Conservation (phyloP, 169 alveolate genomes). For the Plasmodium chabaudi region DNA sequence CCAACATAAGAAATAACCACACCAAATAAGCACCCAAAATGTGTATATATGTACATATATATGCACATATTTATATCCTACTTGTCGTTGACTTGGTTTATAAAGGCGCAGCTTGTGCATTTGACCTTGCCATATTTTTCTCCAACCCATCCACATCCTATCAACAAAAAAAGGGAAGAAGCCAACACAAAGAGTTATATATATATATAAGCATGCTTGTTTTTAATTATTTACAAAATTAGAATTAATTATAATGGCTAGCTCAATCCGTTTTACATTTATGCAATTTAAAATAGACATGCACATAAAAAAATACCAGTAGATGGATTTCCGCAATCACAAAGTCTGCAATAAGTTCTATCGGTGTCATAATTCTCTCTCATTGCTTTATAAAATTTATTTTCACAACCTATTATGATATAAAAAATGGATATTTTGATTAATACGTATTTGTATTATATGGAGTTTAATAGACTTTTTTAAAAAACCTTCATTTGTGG, state of each 20-base stretch:
- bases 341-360: constrained; percentile 42
- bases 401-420: constrained; percentile 34
- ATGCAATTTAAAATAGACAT: not conserved
- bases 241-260: not conserved
- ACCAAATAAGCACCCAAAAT: not conserved
- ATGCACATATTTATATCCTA: not conserved
- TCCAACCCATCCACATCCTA: constrained; percentile 70
- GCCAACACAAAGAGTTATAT: not conserved
- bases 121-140: constrained; percentile 53
- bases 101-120: constrained; percentile 56
- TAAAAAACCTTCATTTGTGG: constrained; percentile 49
- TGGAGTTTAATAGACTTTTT: too few species aligned
- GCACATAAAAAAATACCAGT: constrained; percentile 6
- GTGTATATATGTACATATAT: not conserved
- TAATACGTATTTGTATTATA: not conserved
- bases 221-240: not conserved
- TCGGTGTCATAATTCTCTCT: constrained; percentile 47
- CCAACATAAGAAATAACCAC: not conserved
- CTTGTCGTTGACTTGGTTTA: constrained; percentile 59
- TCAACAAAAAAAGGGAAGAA: not conserved
- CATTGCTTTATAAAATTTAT: constrained; percentile 34
- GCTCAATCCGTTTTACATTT: not conserved
- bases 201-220: not conserved
- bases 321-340: constrained; percentile 51
- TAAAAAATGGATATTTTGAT: not conserved